Percentiles rank a stretch among this genome's conserved stretches.
Conservation (phyloP, 345 rosid species). For the Brassica cretica region DNA sequence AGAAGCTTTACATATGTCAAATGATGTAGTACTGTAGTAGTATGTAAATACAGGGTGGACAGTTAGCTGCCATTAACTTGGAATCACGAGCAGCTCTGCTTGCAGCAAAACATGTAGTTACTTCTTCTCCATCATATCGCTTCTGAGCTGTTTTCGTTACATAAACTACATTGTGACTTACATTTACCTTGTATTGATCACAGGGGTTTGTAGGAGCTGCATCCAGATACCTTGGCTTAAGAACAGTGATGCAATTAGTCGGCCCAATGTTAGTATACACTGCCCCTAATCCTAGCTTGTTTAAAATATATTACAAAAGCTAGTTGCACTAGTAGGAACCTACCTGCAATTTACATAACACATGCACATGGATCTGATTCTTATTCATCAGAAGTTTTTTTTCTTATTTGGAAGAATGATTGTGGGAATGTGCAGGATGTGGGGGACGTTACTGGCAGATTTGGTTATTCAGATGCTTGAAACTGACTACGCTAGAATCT, state of each 20-base stretch:
- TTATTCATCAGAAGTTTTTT: background rate
- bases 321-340: background rate
- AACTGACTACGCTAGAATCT: slow-evolving; percentile 91
- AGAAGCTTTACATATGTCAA: background rate
- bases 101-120: slow-evolving; percentile 76
- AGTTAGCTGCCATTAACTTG: slow-evolving; percentile 65
- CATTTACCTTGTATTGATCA: slow-evolving; percentile 8
- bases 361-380: background rate
- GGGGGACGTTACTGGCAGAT: slow-evolving; percentile 96
- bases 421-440: slow-evolving; percentile 55
- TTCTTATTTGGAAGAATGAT: background rate
- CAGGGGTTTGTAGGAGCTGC: slow-evolving; percentile 93
- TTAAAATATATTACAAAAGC: background rate
- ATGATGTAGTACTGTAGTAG: background rate
- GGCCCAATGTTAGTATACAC: slow-evolving; percentile 66
- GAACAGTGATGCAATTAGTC: slow-evolving; percentile 63
- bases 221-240: slow-evolving; percentile 83
- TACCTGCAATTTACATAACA: slow-evolving; percentile 3
- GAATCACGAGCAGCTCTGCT: slow-evolving; percentile 88
- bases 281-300: background rate
- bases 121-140: background rate
- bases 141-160: slow-evolving; percentile 7
- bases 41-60: slow-evolving; percentile 61
- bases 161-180: background rate
- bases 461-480: slow-evolving; percentile 97